A percentile compares a stretch with the other conserved stretches of the same genome.
Conservation (phyloP, 1,139 yeast species). For the Kodamaea fungicola region DNA sequence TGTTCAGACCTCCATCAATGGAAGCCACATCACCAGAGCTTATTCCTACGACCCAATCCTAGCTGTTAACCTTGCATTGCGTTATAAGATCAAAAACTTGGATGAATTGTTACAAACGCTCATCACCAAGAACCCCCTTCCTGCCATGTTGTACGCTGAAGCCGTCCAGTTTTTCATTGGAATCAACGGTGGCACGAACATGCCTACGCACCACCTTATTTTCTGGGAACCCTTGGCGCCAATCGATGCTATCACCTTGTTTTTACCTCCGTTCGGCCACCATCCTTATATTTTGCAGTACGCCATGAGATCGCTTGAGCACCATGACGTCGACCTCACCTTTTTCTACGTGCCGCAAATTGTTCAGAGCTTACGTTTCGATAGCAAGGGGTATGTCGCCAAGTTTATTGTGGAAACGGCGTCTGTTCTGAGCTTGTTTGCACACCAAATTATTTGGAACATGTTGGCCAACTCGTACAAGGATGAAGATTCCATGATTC, state of each 20-base stretch:
- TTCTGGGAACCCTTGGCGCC: slow-evolving; percentile 83
- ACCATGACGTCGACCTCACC: slow-evolving; percentile 82
- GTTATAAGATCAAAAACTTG: slow-evolving; percentile 48
- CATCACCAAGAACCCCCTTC: slow-evolving; percentile 55
- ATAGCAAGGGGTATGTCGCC: slow-evolving; percentile 78
- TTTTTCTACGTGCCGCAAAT: slow-evolving; percentile 98
- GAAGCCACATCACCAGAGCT: slow-evolving; percentile 45
- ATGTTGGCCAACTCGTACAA: slow-evolving; percentile 90
- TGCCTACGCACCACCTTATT: slow-evolving; percentile 47
- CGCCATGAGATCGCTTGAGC: slow-evolving; percentile 85
- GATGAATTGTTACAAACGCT: slow-evolving; percentile 46
- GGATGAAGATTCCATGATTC: slow-evolving; percentile 79
- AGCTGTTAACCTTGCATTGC: slow-evolving; percentile 66
- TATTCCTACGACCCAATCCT: slow-evolving; percentile 68
- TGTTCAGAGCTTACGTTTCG: slow-evolving; percentile 87
- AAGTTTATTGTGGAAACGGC: slow-evolving; percentile 91
- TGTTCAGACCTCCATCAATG: slow-evolving; percentile 30
- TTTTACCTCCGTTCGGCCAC: slow-evolving; percentile 69
- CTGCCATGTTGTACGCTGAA: slow-evolving; percentile 58
- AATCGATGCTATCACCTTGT: slow-evolving; percentile 78
- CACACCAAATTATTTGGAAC: slow-evolving; percentile 98
- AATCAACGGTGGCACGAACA: slow-evolving; percentile 37
- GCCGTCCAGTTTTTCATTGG: slow-evolving; percentile 61
- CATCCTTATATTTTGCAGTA: slow-evolving; percentile 76
- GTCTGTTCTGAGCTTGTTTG: slow-evolving; percentile 82